These are phyloP conservation scores for Pyrenophora teres DNA, from an alignment of 2,329 filamentous ascomycete species.

Conservation along the genomic window DNA sequence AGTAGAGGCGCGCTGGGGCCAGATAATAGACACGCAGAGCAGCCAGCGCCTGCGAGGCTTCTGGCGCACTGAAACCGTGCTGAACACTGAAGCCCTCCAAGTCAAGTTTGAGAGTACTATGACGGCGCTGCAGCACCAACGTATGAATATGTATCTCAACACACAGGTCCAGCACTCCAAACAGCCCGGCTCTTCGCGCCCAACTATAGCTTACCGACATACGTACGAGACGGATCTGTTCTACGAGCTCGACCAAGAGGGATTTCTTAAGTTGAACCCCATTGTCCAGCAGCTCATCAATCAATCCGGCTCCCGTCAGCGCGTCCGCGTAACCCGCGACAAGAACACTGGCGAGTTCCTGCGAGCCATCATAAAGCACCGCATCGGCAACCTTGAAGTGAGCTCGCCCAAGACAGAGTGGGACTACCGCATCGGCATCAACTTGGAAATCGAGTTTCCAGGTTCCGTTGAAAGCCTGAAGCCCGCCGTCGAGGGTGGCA, in stretches of 20 bases:
- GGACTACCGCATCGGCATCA: constrained; percentile 92
- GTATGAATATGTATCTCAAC: constrained; percentile 86
- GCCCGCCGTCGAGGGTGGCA: constrained; percentile 49
- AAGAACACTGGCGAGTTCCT: constrained; percentile 71
- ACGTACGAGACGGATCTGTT: constrained; percentile 83
- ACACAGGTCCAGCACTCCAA: constrained; percentile 62
- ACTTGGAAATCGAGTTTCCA: constrained; percentile 84
- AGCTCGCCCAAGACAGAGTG: constrained; percentile 76
- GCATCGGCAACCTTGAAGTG: constrained; percentile 87
- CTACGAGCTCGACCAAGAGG: constrained; percentile 62
- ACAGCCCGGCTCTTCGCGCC: constrained; percentile 49
- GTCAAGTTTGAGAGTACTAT: constrained; percentile 79
- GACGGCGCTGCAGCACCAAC: constrained; percentile 88
- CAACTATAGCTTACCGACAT: constrained; percentile 79
- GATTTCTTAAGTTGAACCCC: constrained; percentile 47
- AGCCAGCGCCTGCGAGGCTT: constrained; percentile 70
- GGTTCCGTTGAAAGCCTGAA: constrained; percentile 64
- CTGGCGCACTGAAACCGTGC: constrained; percentile 63
- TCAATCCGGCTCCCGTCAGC: constrained; percentile 26
- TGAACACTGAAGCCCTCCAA: constrained; percentile 29
- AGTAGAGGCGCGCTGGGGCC: constrained; percentile 92
- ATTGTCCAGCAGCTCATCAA: constrained; percentile 64
- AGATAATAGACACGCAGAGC: constrained; percentile 71
- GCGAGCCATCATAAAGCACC: constrained; percentile 86
- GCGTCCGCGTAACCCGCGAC: constrained; percentile 68